Percentiles rank a stretch among this genome's conserved stretches.
phyloP scores from a whole-genome alignment of 2,329 filamentous ascomycete genomes.

The Sporothrix dimorphospora region DNA sequence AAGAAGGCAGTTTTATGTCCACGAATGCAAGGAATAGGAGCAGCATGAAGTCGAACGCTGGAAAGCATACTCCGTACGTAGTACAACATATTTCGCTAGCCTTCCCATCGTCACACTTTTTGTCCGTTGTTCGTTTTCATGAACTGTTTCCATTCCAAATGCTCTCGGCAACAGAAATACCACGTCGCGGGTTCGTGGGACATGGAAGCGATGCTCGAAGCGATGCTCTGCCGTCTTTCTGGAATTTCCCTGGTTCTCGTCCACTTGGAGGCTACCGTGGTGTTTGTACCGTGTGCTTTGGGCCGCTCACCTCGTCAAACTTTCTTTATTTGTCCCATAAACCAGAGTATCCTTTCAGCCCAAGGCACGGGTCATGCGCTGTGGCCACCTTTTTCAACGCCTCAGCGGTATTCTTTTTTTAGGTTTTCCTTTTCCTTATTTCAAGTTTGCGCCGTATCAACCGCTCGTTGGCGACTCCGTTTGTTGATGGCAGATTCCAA shows the following conservation, averaged over 20 bases:
- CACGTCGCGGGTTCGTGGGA: slow-evolving; percentile 1
- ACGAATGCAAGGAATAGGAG: neutral
- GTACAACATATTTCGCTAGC: neutral
- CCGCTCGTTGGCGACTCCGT: neutral
- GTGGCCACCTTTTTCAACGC: neutral
- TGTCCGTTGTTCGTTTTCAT: neutral
- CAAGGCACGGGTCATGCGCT: neutral
- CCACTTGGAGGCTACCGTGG: neutral
- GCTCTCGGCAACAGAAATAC: neutral
- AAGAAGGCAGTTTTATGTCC: neutral
- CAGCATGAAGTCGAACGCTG: neutral
- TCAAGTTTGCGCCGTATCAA: neutral
- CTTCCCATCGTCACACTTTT: neutral
- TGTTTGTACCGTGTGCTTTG: neutral
- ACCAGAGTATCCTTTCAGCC: neutral
- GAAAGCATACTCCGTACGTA: no score
- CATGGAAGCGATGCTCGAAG: neutral
- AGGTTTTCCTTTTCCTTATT: neutral
- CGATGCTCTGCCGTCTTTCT: neutral
- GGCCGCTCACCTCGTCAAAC: neutral
- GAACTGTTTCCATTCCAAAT: neutral
- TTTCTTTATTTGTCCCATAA: neutral
- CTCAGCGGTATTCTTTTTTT: neutral
- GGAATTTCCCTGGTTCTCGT: slow-evolving; percentile 11
- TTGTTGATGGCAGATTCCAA: neutral